Evolutionary conservation across 2,329 filamentous ascomycete species (phyloP).

Genomic region (Neoscytalidium dimidiatum): DNA sequence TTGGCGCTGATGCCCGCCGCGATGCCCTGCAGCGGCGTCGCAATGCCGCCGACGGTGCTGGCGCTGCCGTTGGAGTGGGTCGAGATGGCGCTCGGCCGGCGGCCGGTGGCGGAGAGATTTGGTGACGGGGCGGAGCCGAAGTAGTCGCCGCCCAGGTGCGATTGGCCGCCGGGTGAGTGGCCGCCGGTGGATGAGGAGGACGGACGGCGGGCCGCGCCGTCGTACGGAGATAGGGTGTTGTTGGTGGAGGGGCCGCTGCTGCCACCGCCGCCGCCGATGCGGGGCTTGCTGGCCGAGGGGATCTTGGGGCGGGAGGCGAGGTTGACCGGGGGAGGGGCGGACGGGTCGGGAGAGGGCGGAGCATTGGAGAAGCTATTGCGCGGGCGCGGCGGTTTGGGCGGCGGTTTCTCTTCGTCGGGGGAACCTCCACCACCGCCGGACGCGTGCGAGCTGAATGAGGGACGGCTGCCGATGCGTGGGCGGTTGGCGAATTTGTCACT

Average conservation of each 20-base stretch:
- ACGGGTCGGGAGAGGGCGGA: constrained; percentile 10
- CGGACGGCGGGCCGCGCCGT: constrained; percentile 36
- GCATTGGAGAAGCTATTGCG: constrained; percentile 7
- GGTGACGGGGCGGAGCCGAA: constrained; percentile 27
- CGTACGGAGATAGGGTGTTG: constrained; percentile 6
- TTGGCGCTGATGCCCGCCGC: constrained; percentile 45
- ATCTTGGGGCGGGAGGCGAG: constrained; percentile 35
- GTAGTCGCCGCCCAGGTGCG: constrained; percentile 1
- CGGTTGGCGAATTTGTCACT: constrained; percentile 30
- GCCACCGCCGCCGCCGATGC: constrained; percentile 5
- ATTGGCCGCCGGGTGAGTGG: constrained; percentile 41
- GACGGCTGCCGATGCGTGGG: constrained; percentile 20
- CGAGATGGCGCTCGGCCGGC: background rate
- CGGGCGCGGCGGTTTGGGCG: constrained; percentile 18
- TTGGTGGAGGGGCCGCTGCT: no score
- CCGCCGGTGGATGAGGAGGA: constrained; percentile 41
- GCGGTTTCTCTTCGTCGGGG: background rate
- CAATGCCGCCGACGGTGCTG: background rate
- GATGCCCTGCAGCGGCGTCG: constrained; percentile 19
- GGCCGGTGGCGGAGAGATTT: background rate
- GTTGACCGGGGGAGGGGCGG: constrained; percentile 12
- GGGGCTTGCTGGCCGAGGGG: constrained; percentile 9
- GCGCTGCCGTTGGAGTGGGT: background rate
- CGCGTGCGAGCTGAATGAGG: constrained; percentile 27
- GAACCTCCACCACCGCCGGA: background rate